Base-by-base conservation (phyloP, 2,329 filamentous ascomycete species). In the Fusarium sp. region DNA sequence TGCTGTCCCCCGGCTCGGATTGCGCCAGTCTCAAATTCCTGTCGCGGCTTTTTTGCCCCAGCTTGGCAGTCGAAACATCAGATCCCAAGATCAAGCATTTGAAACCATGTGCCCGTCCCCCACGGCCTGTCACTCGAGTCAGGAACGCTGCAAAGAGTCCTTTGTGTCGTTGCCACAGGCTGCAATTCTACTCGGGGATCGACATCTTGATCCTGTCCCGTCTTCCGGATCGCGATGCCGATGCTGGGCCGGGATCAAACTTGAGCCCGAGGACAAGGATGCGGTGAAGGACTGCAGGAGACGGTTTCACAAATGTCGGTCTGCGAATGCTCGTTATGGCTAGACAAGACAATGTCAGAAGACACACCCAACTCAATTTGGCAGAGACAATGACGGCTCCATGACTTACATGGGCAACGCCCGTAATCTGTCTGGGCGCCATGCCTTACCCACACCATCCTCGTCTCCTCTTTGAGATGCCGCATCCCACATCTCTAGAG, bases 401-500 rank as follows among this genome's bases (percentile, higher is more conserved):
- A 54, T 50, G 64, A 61, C 36, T 38, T 27, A 29, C 34, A 40
- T 31, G 62, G n/a, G 4, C 49, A 62, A 58, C 34, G 40, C 53
- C 40, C 40, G 49, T 46, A 31, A 50, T 36, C 34, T 38, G 11
- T 40, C 58, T 55, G 7, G n/a, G 40, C 67, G 50, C 63, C 61
- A 68, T 65, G 42, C 33, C 33, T 31, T 44, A 29, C 42, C 61
- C 53, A 58, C 56, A n/a, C 44, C 53, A 44, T 36, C 50, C 59
- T 64, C 51, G 53, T 58, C 49, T 55, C 53, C 57, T 57, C 53
- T 31, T 20, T 27, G 51, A 62, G 54, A 67, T 54, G 42, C 20
- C 61, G 56, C 38, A 62, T 59, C 62, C 33, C 61, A 54, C 44
- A 57, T 59, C 58, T 31, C 38, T 34, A 36, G 54, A 58, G 34